Evolutionary conservation across 2,329 filamentous ascomycete species (phyloP), one percentile per base, ranked within the genome.

Genomic region (Coleophoma crateriformis): DNA sequence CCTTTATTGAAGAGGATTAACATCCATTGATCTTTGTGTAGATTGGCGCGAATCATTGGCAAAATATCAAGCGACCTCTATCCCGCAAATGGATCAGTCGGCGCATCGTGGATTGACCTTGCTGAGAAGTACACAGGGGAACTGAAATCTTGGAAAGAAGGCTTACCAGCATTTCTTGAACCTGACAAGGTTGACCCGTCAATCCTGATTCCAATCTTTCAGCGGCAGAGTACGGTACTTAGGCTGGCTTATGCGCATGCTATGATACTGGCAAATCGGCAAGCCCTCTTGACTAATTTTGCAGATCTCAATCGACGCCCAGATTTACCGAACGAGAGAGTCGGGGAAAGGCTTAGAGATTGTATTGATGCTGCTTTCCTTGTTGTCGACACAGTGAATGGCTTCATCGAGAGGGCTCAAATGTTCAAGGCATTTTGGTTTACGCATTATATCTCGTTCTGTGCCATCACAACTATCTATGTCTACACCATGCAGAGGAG

Each of bases 201-300:
- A 0, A 74, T 69, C 50, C 60, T 77, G 2, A 72, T 77, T 11
- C 68, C 70, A 0, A 69, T 65, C 4, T 75, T 76, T 37, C 66
- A 63, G 33, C 69, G 68, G 3, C 78, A 82, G 53, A 72, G 77
- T 2, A 74, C 69, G 0, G 77, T 79, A 1, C 61, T 82, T 10
- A 75, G 73, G 37, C 65, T 82, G 0, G 77, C 77, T 0, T 74
- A 80, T 53, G 73, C 71, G 4, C 79, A 82, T 47, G 76, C 78
- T 2, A 67, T 77, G 8, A 78, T 83, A 58, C 71, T 82, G 15
- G 72, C 76, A 7, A 79, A 77, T 43, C 72, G 79, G 0, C 72
- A 76, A 0, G 78, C 81, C 41, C 67, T 82, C 0, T 66, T 82
- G 0, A 65, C 66, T 20, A 68, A 68, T 54, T 70, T 69, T 42